Percentiles rank a stretch among this genome's conserved stretches.
These are phyloP conservation scores for Helotiales sp. DNA, from an alignment of 2,329 filamentous ascomycete genomes.

Conservation along the genomic window DNA sequence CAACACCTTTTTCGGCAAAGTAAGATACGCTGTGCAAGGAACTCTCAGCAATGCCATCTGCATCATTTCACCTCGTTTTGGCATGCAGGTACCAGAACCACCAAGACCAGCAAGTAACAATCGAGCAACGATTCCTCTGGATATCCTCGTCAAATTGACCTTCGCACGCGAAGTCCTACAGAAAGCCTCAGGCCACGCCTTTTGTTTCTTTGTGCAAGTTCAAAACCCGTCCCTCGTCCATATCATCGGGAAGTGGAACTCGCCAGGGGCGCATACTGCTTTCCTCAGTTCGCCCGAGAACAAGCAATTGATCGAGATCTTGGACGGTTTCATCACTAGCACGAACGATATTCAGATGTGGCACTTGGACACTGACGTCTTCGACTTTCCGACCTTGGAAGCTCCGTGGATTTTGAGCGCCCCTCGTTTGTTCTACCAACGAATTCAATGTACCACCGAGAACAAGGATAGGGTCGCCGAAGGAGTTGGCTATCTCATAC, in stretches of 20 bases:
- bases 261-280: conserved; percentile 47
- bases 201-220: conserved; percentile 49
- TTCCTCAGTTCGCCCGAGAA: conserved; percentile 52
- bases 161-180: conserved; percentile 46
- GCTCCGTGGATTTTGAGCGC: conserved; percentile 19
- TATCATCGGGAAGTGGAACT: conserved; percentile 53
- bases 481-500: conserved; percentile 19
- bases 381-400: neutral
- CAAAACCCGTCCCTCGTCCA: conserved; percentile 51
- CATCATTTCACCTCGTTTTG: neutral
- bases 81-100: too few species aligned
- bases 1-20: neutral
- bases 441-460: too few species aligned
- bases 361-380: conserved; percentile 47
- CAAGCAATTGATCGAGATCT: conserved; percentile 44
- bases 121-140: conserved; percentile 31
- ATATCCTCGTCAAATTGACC: conserved; percentile 42
- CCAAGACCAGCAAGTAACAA: too few species aligned
- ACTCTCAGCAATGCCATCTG: neutral
- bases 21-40: neutral
- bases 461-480: too few species aligned
- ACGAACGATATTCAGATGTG: conserved; percentile 49
- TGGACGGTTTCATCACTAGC: conserved; percentile 41
- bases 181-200: conserved; percentile 44
- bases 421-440: conserved; percentile 23